phyloP scores from a whole-genome alignment of 2,329 filamentous ascomycete species.

The Xylariaceae sp. region DNA sequence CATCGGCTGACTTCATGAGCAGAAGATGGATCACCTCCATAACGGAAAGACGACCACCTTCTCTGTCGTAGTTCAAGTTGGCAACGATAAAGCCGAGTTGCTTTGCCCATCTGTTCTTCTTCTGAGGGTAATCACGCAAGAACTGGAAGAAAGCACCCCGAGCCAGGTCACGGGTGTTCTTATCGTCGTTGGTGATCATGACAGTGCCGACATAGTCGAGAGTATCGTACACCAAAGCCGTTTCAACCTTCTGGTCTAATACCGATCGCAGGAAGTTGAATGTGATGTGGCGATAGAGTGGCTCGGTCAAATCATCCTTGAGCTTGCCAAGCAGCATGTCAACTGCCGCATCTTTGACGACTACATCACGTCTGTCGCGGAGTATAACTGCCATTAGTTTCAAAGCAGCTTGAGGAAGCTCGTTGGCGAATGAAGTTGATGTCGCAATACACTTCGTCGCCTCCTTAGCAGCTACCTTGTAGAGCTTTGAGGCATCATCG shows the following conservation, averaged over 20 bases:
- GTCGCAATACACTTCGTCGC: constrained; percentile 75
- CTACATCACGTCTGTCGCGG: constrained; percentile 69
- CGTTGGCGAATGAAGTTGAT: constrained; percentile 71
- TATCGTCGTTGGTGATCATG: constrained; percentile 95
- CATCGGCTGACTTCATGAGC: constrained; percentile 77
- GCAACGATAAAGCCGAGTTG: constrained; percentile 84
- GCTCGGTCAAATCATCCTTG: constrained; percentile 85
- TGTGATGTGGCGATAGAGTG: constrained; percentile 83
- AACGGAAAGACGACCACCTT: constrained; percentile 83
- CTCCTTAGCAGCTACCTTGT: constrained; percentile 77
- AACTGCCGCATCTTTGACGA: constrained; percentile 73
- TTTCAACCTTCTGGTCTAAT: constrained; percentile 77
- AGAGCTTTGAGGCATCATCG: constrained; percentile 58
- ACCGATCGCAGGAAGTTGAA: constrained; percentile 92
- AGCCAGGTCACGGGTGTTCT: constrained; percentile 79
- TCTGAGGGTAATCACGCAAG: constrained; percentile 88
- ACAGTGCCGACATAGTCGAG: constrained; percentile 83
- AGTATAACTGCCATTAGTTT: constrained; percentile 84
- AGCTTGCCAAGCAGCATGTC: constrained; percentile 78
- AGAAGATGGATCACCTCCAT: constrained; percentile 87
- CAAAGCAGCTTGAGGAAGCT: constrained; percentile 79
- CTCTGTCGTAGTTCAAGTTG: constrained; percentile 85
- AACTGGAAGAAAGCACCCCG: constrained; percentile 92
- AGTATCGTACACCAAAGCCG: constrained; percentile 83
- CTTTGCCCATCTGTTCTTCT: constrained; percentile 80